Evolutionary conservation across 2,329 filamentous ascomycete genomes (phyloP).

Genomic region (Fusarium brachygibbosum): DNA sequence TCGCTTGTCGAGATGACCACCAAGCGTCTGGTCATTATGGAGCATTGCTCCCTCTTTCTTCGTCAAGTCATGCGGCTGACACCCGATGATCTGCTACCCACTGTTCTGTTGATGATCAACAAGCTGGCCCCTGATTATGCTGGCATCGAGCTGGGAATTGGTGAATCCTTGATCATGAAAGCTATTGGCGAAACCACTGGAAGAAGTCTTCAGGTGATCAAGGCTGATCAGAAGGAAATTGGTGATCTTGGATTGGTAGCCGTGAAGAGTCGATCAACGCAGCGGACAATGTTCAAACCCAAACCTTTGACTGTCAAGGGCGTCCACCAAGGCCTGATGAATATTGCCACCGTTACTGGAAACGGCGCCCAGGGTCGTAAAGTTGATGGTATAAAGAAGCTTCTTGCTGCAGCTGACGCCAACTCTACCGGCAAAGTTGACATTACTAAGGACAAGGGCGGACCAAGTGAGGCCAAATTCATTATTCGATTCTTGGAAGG

Average conservation of each 20-base stretch:
- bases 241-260: constrained; percentile 95
- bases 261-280: constrained; percentile 93
- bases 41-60: constrained; percentile 90
- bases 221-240: constrained; percentile 95
- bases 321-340: constrained; percentile 89
- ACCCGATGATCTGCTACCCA: constrained; percentile 87
- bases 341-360: constrained; percentile 87
- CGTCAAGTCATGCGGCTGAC: constrained; percentile 94
- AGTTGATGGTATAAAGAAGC: constrained; percentile 94
- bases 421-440: constrained; percentile 82
- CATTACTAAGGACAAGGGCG: constrained; percentile 92
- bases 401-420: constrained; percentile 90
- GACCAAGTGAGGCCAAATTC: constrained; percentile 94
- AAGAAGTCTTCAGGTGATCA: constrained; percentile 88
- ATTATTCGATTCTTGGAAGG: constrained; percentile 94
- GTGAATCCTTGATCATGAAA: constrained; percentile 98
- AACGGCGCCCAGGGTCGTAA: constrained; percentile 91
- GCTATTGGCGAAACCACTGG: constrained; percentile 96
- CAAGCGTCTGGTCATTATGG: constrained; percentile 88
- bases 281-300: constrained; percentile 98
- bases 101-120: constrained; percentile 95
- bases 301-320: constrained; percentile 88
- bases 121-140: constrained; percentile 97
- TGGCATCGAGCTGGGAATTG: constrained; percentile 97
- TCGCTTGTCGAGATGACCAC: constrained; percentile 95